Evolutionary conservation across 2,329 filamentous ascomycete species (phyloP).

Genomic region (Triangularia verruculosa): DNA sequence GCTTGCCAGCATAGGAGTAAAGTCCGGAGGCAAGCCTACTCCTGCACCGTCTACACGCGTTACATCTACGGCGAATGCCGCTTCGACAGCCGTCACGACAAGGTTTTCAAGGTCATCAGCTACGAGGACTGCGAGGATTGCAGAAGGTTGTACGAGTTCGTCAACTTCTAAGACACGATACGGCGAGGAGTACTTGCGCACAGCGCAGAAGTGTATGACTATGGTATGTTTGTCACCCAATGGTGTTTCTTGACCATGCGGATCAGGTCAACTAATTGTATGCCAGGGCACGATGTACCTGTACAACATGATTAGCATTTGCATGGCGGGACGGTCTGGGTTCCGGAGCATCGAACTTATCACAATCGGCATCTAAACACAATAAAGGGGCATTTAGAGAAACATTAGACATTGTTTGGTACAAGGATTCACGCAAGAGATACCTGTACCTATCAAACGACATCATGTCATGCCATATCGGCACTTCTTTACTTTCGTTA

Average conservation of each 20-base stretch:
- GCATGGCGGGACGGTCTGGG: background rate
- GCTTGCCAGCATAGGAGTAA: constrained; percentile 16
- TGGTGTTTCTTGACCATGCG: too few relatives aligned
- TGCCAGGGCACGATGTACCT: background rate
- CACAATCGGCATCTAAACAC: background rate
- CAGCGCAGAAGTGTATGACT: background rate
- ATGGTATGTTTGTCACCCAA: background rate
- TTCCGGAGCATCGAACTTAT: background rate
- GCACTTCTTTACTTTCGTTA: background rate
- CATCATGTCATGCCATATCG: background rate
- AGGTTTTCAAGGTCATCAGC: constrained; percentile 15
- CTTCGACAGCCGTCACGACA: constrained; percentile 13
- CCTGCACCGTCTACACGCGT: constrained; percentile 19
- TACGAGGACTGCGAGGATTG: constrained; percentile 19
- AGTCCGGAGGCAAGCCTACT: constrained; percentile 13
- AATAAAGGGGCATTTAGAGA: background rate
- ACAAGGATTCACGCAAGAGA: background rate
- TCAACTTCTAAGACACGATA: constrained; percentile 16
- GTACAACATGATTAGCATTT: background rate
- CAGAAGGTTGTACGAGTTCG: constrained; percentile 16
- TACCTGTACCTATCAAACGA: background rate
- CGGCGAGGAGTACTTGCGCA: background rate
- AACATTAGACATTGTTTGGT: background rate
- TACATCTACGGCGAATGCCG: constrained; percentile 17
- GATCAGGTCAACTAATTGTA: background rate